Evolutionary conservation across 495 filamentous ascomycete species (phyloP), one percentile per base, ranked within the genome.

Genomic region (Bryoglossum gracile): DNA sequence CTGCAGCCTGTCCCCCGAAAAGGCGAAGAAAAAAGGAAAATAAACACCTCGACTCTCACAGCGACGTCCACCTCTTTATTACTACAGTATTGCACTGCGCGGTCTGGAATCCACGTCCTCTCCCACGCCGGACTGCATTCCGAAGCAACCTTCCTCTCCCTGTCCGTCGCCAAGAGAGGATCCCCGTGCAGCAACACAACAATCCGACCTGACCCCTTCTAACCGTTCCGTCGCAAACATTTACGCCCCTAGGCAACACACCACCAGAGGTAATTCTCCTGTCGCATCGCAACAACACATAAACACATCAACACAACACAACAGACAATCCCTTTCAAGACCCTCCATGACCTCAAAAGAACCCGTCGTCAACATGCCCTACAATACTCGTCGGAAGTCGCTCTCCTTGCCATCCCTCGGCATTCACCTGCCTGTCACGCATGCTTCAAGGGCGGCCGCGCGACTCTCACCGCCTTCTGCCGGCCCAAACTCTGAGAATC

Each of bases 321-420:
- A n/a, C 24, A 8, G n/a, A 45, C 28, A 8, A 16, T 16, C 34
- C 34, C 8, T 11, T 22, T 24, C n/a, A 9, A 24, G n/a, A 8
- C 16, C 18, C 23, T 9, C 36, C 42, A 61, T 54, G 49, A 50
- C 22, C 5, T 6, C 39, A 24, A 13, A 26, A 30, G 28, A 4
- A 56, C 19, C 19, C 25, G 9, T 21, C 43, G 51, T 40, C 57
- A 79, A 52, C 58, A 95, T 94, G 89, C 88, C 89, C 54, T 96
- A 96, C 77, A 95, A 98, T 68, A 98, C 92, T 53, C 85, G 92
- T 68, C 83, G 92, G 67, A 98, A 97, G 72, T 95, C 89, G 62
- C 69, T 98, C 60, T 98, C 92, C 24, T 74, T 98, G 55, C 86
- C 89, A 17, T 90, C 88, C 50, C 77, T 97, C 55, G 92, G 92